Evolutionary conservation across 257 asterid species (phyloP).

Genomic region (Solanum sejunctum): DNA sequence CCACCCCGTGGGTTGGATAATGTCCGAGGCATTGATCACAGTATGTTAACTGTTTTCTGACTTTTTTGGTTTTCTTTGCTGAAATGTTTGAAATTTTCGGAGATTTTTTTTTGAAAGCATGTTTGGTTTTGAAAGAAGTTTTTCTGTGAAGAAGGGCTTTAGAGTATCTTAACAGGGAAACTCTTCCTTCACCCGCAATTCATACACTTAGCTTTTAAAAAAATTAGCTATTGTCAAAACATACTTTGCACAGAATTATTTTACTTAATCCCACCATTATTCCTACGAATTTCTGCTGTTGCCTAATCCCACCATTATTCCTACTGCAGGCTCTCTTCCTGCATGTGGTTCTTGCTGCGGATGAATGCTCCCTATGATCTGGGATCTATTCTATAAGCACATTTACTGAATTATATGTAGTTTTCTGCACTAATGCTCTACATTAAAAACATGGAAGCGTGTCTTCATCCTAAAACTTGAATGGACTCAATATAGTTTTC

Average conservation of each 20-base stretch:
- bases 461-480: not conserved
- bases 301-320: not conserved
- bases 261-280: not conserved
- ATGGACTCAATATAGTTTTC: not conserved
- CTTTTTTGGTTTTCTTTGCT: not conserved
- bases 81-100: not conserved
- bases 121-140: no score
- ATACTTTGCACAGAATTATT: no score
- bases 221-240: no score
- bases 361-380: not conserved
- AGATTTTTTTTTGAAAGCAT: no score
- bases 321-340: constrained; percentile 62
- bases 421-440: not conserved
- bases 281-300: no score
- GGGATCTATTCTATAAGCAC: not conserved
- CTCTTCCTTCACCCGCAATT: no score
- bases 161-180: no score
- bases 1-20: constrained; percentile 82
- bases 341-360: constrained; percentile 99
- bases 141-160: no score
- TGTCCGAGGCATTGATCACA: constrained; percentile 85
- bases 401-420: not conserved
- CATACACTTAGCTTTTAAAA: no score
- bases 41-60: constrained; percentile 30
- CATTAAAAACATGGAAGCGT: not conserved